These are phyloP conservation scores for Phytophthora palmivora DNA, from an alignment of 352 stramenopile species.

Conservation along the genomic window DNA sequence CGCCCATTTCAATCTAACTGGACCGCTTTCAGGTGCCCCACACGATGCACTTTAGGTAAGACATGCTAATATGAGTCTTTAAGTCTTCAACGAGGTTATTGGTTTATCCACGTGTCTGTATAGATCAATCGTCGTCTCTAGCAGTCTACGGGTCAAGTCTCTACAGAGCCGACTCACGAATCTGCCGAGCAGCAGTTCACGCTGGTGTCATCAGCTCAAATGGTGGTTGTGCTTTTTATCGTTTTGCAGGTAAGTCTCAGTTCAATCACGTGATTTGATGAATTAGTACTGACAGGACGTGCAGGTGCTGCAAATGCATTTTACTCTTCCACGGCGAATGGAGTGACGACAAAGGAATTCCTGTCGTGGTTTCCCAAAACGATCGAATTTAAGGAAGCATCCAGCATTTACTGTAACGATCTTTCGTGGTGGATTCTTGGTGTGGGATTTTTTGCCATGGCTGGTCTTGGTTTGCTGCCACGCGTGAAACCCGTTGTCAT, in stretches of 20 bases:
- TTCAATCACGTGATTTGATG: background rate
- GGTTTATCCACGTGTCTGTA: background rate
- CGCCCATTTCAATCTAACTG: constrained; percentile 67
- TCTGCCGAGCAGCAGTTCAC: constrained; percentile 83
- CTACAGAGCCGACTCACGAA: constrained; percentile 82
- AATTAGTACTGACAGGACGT: background rate
- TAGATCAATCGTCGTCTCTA: constrained; percentile 72
- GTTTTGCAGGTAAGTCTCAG: constrained; percentile 49
- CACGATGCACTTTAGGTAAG: constrained; percentile 67
- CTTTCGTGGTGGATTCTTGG: constrained; percentile 78
- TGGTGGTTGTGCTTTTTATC: constrained; percentile 73
- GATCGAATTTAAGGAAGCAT: constrained; percentile 67
- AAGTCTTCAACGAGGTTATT: background rate
- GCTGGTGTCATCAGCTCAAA: constrained; percentile 72
- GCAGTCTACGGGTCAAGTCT: constrained; percentile 70
- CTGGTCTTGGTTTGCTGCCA: constrained; percentile 64
- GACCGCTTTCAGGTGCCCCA: constrained; percentile 73
- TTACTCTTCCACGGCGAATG: constrained; percentile 50
- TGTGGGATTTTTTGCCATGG: constrained; percentile 38
- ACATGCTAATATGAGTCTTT: background rate
- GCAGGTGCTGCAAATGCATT: constrained; percentile 59
- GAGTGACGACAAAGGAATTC: constrained; percentile 57
- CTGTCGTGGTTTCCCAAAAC: constrained; percentile 86
- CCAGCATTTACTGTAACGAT: constrained; percentile 69
- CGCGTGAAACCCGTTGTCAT: constrained; percentile 46